A percentile compares a stretch with the other conserved stretches of the same genome.
Conservation (phyloP, 1,139 yeast species). For the Candida mesenterica region DNA sequence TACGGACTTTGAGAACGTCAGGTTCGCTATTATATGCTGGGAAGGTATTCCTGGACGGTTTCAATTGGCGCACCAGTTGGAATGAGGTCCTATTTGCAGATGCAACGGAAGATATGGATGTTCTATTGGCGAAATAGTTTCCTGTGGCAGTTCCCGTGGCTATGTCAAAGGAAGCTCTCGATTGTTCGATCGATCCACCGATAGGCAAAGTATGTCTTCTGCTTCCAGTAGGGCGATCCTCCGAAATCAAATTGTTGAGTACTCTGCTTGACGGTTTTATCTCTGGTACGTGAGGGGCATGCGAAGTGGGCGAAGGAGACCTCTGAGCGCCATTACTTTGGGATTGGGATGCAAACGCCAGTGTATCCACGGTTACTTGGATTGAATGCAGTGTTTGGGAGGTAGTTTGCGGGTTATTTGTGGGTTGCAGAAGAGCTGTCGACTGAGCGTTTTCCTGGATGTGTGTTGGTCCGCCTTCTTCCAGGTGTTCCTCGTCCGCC, state of each 20-base stretch:
- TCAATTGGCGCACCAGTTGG: conserved; percentile 10
- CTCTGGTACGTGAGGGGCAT: no score
- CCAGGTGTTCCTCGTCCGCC: no score
- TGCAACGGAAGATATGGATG: not conserved
- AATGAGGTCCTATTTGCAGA: conserved; percentile 11
- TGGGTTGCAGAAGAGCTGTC: no score
- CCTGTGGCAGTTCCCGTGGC: not conserved
- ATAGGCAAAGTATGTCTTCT: conserved; percentile 24
- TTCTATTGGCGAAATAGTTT: not conserved
- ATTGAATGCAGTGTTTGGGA: no score
- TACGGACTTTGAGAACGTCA: conserved; percentile 46
- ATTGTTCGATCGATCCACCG: not conserved
- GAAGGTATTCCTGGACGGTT: conserved; percentile 21
- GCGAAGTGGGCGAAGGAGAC: no score
- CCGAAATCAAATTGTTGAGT: conserved; percentile 1
- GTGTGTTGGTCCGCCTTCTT: not conserved
- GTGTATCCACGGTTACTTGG: no score
- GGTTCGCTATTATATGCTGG: conserved; percentile 18
- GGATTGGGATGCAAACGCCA: no score
- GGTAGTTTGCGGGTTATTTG: no score
- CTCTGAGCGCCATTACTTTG: no score
- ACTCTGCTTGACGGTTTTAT: conserved; percentile 2
- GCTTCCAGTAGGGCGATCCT: conserved; percentile 1
- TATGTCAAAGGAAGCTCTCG: not conserved
- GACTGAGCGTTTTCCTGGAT: no score